Base-by-base conservation (phyloP, 139 green algal species). In the Asterochloris erici region DNA sequence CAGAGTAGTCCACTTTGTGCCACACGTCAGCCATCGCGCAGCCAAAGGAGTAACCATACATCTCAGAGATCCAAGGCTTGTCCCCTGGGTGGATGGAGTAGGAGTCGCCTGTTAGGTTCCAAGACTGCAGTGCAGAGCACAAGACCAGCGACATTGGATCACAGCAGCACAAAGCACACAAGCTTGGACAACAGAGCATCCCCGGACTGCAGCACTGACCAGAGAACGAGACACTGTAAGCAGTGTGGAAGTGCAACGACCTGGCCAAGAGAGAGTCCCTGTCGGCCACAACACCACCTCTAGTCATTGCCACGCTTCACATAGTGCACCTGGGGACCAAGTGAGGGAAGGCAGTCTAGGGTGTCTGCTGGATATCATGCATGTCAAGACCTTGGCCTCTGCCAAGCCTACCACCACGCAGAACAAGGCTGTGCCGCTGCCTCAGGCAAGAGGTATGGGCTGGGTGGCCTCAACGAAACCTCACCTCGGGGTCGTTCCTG, bases 21-120 rank as follows among this genome's bases (percentile, higher is more conserved):
- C 94, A 96, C 38, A 98, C 88, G 63, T 89, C 85, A 14, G 87
- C 84, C 80, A 93, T 91, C 6, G 94, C 87, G n/a, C 85, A 89
- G 9, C 84, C 94, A 68, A 94, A 98, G 12, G 85, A 90, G 84
- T 98, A 98, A 29, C 95, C 95, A 80, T 97, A 97, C 94, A 96
- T 97, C 85, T 95, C 93, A 14, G 82, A 87, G 64, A 96, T 97
- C 94, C 94, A 97, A 54, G 94, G 92, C 86, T 94, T 94, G 66
- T 78, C 73, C 62, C 88, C 88, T 73, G 82, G 84, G 62, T 91
- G 77, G 11, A 77, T 86, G 29, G 62, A 77, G 68, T 89, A 90
- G 0, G 79, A 71, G 69, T 89, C 86, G 16, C 84, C 83, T 64
- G 83, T 91, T 29, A 95, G 82, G 14, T 87, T 88, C 93, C 90